Base-by-base conservation (phyloP, 805 yeast genomes). In the Suhomyces sp. region DNA sequence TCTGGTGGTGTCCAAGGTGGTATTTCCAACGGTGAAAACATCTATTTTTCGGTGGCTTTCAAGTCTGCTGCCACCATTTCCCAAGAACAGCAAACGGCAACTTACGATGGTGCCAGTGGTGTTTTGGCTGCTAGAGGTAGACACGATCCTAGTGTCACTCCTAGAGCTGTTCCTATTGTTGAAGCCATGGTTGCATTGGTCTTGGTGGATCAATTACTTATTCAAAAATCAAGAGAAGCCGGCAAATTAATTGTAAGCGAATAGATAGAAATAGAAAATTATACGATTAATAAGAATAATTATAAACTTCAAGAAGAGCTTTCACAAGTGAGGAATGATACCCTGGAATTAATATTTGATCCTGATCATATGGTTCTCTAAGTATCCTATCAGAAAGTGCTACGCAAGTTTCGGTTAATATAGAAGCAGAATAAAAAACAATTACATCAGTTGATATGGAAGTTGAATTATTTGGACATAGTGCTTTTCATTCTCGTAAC, bases 1-100 rank as follows among this genome's bases (percentile, higher is more conserved):
- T 88, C 96, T 15, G 99, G 98, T 62, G 99, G 99, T 74, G 83
- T 91, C 57, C 99, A 94, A 78, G 99, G 99, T 65, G 99, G 99
- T 66, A 94, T 94, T 66, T 76, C 96, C 48, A 94, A 94, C 67
- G 99, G 99, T 61, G 99, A 94, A 72, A 80, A 88, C 72, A 88
- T 94, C 64, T 94, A 87, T 76, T 94, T 94, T 71, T 86, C 89
- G 22, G 93, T 94, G 44, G 97, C 98, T 3, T 94, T 94, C 83
- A 94, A 94, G 77, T 92, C 98, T 2, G 97, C 97, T 15, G 99
- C 99, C 47, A 94, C 99, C 41, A 94, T 94, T 60, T 84, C 94
- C 48, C 96, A 92, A 77, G 94, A 87, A 63, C 99, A 94, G 77
- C 72, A 78, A 41, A 94, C 99, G 15, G 82, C 90, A 24, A 82